Evolutionary conservation across 192 early-diverging fungal species (phyloP), one percentile per base, ranked within the genome.

Genomic region (Umbelopsis vinacea): DNA sequence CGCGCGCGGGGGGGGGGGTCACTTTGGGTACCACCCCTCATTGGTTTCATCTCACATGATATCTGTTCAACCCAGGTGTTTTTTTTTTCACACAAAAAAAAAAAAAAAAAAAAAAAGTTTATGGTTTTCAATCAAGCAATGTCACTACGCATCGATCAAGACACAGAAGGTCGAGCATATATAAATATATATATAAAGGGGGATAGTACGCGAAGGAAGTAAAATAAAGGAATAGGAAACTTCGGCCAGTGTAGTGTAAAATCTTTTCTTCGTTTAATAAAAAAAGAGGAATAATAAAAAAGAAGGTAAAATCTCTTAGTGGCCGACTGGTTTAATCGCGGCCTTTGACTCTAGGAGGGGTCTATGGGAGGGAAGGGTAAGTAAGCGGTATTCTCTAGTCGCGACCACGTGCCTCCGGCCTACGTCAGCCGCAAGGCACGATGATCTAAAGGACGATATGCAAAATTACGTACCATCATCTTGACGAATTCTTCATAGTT

Each of bases 401-500:
- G n/a, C 48, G 17, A 15, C n/a, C 48, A 50, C 48, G 48, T 50
- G 48, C 48, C 0, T 7, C 6, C 0, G n/a, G 48, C n/a, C 48
- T 50, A 17, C 48, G 48, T 50, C 48, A 21, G 29, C 29, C 0
- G 14, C 7, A 17, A 63, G 5, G 57, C 33, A 43, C 40, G 2
- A 43, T 43, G 40, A 43, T 43, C 6, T 43, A 43, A 43, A n/a
- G 11, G 11, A 1, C 57, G 6, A 26, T 37, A 37, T 19, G 15
- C n/a, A 19, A 37, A 68, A 45, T 19, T 23, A 50, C 66, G 22
- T 71, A 71, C 75, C 86, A 89, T 89, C 76, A 91, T 91, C 81
- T 93, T 92, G 79, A 92, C 86, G 78, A 97, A 97, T 82, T 97
- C 94, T 77, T 95, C 90, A 72, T 92, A 93, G 76, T 93, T 93